Evolutionary conservation across 768 basidiomycete genomes (phyloP).

Genomic region (Pulveroboletus ravenelii): DNA sequence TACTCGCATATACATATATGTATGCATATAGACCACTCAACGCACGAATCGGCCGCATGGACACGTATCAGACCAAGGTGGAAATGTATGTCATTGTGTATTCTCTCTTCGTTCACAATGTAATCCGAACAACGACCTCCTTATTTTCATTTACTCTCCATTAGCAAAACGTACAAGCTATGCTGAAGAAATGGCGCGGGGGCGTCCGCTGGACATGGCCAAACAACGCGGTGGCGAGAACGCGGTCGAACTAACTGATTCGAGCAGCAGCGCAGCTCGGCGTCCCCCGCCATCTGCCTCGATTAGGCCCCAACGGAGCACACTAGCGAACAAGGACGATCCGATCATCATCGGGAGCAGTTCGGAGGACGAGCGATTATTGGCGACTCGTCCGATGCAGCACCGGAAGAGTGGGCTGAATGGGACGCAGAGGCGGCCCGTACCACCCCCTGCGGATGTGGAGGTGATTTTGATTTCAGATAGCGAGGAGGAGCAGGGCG

Average conservation of each 20-base stretch:
- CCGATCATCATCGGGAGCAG: constrained; percentile 24
- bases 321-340: constrained; percentile 1
- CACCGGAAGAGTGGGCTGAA: not conserved
- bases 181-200: not conserved
- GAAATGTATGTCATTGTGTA: constrained; percentile 11
- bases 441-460: constrained; percentile 5
- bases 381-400: not conserved
- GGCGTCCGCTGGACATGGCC: constrained; percentile 12
- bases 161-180: constrained; percentile 15
- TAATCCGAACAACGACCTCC: not conserved
- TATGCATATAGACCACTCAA: not conserved
- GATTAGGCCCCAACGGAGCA: not conserved
- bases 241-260: constrained; percentile 24
- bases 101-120: not conserved
- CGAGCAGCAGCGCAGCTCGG: constrained; percentile 11
- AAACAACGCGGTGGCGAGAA: constrained; percentile 2
- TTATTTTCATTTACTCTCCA: not conserved
- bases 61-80: constrained; percentile 13
- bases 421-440: not conserved
- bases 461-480: constrained; percentile 31
- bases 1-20: not conserved
- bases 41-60: constrained; percentile 8
- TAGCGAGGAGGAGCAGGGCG: constrained; percentile 17
- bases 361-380: constrained; percentile 12
- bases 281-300: not conserved